Evolutionary conservation across 1,284 basidiomycete genomes (phyloP).

Genomic region (Cystobasidium slooffiae): DNA sequence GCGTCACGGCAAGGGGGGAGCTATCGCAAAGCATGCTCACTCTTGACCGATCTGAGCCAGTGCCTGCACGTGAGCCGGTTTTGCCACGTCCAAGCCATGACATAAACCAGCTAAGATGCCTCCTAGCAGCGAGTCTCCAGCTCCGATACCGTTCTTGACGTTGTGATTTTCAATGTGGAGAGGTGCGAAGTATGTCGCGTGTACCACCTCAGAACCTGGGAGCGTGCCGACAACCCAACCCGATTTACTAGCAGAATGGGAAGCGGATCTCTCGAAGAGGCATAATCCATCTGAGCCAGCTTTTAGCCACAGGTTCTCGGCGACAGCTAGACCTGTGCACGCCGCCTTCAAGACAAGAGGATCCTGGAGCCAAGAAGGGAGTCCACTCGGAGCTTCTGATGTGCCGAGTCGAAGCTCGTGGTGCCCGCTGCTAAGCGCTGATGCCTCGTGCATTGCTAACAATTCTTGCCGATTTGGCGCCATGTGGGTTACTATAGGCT

Average conservation of each 20-base stretch:
- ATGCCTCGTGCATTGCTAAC: conserved; percentile 56
- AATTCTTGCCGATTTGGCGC: conserved; percentile 48
- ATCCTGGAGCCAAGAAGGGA: conserved; percentile 31
- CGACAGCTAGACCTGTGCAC: conserved; percentile 75
- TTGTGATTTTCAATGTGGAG: conserved; percentile 64
- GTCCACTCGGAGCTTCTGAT: no score
- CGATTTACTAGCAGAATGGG: neutral
- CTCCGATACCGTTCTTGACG: conserved; percentile 80
- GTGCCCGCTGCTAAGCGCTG: conserved; percentile 39
- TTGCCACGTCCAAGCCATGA: conserved; percentile 27
- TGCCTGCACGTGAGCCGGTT: conserved; percentile 38
- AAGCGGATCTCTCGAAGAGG: conserved; percentile 47
- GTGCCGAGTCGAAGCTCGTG: no score
- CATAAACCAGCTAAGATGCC: conserved; percentile 63
- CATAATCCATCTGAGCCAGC: conserved; percentile 66
- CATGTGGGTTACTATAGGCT: conserved; percentile 45
- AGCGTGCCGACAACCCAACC: neutral
- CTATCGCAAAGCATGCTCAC: conserved; percentile 11
- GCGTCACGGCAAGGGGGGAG: neutral
- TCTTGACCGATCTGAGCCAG: conserved; percentile 47
- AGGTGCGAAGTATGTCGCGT: no score
- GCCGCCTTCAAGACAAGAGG: neutral
- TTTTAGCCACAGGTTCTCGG: conserved; percentile 80
- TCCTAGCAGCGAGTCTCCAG: conserved; percentile 67
- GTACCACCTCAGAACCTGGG: no score